These are phyloP conservation scores for Coemansia sp. DNA, from an alignment of 192 early-diverging fungal genomes.

Conservation along the genomic window DNA sequence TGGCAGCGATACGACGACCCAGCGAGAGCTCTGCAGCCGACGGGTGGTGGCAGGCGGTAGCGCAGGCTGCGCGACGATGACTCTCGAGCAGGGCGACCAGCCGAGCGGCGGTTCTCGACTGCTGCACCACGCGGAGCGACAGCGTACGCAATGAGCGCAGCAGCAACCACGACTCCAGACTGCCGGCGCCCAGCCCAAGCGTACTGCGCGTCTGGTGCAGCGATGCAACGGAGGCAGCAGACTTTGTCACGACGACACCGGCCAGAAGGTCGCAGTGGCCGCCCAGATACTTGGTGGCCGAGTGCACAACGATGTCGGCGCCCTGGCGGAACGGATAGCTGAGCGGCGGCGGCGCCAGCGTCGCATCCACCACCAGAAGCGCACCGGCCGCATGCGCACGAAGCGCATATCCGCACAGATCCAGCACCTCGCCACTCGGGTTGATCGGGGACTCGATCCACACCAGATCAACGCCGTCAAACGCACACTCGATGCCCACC, in stretches of 20 bases:
- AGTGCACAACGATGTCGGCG: constrained; percentile 70
- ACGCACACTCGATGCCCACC: constrained; percentile 35
- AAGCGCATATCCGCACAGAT: constrained; percentile 43
- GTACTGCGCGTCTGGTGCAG: constrained; percentile 54
- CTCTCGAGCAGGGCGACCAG: constrained; percentile 58
- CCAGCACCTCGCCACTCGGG: constrained; percentile 60
- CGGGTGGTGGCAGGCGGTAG: constrained; percentile 34
- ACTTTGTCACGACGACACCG: constrained; percentile 61
- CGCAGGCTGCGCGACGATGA: constrained; percentile 46
- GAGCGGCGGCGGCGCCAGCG: constrained; percentile 73
- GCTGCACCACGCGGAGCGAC: constrained; percentile 62
- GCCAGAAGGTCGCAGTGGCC: constrained; percentile 72
- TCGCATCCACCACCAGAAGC: constrained; percentile 62
- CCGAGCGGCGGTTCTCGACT: constrained; percentile 58
- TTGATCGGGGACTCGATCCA: constrained; percentile 66
- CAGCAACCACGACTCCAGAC: constrained; percentile 67
- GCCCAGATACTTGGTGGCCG: constrained; percentile 70
- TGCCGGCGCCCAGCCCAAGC: constrained; percentile 63
- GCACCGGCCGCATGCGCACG: constrained; percentile 56
- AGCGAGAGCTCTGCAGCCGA: constrained; percentile 20
- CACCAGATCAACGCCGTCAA: constrained; percentile 57
- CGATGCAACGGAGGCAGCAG: constrained; percentile 31
- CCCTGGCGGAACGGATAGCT: constrained; percentile 62
- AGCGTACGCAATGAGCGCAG: constrained; percentile 64
- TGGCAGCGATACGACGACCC: constrained; percentile 24